These are phyloP conservation scores for Aspergillus flavus DNA, from an alignment of 2,329 filamentous ascomycete species.

Conservation along the genomic window DNA sequence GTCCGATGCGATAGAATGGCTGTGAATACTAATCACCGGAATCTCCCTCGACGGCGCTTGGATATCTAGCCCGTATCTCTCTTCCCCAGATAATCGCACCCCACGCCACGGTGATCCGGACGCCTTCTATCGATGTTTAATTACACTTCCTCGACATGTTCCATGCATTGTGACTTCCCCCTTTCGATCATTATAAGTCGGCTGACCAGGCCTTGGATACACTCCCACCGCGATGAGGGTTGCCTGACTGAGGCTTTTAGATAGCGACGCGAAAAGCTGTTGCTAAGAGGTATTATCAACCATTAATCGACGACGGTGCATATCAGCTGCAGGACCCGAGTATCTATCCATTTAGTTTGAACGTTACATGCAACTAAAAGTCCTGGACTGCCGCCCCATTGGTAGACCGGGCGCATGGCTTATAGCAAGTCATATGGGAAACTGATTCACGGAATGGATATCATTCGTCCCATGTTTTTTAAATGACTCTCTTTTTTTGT, in stretches of 20 bases:
- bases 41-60: not conserved
- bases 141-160: not conserved
- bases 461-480: not conserved
- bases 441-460: not conserved
- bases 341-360: slow-evolving; percentile 11
- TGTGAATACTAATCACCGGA: not conserved
- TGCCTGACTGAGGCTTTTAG: slow-evolving; percentile 6
- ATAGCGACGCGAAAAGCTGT: slow-evolving; percentile 23
- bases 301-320: slow-evolving; percentile 20
- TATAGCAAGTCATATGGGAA: not conserved
- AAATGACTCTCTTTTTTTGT: not conserved
- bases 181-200: slow-evolving; percentile 1
- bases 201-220: slow-evolving; percentile 13
- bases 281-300: slow-evolving; percentile 33
- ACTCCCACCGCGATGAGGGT: not conserved
- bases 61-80: not conserved
- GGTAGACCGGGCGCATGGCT: slow-evolving; percentile 11
- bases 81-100: slow-evolving; percentile 26
- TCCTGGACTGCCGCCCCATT: slow-evolving; percentile 13
- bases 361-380: slow-evolving; percentile 20
- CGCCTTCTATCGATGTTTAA: not conserved
- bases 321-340: slow-evolving; percentile 32
- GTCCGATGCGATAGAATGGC: not conserved
- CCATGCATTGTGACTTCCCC: not conserved
- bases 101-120: slow-evolving; percentile 23